Evolutionary conservation across 2,329 filamentous ascomycete genomes (phyloP), one percentile per base, ranked within the genome.

Genomic region (Trichoderma citrinoviride): DNA sequence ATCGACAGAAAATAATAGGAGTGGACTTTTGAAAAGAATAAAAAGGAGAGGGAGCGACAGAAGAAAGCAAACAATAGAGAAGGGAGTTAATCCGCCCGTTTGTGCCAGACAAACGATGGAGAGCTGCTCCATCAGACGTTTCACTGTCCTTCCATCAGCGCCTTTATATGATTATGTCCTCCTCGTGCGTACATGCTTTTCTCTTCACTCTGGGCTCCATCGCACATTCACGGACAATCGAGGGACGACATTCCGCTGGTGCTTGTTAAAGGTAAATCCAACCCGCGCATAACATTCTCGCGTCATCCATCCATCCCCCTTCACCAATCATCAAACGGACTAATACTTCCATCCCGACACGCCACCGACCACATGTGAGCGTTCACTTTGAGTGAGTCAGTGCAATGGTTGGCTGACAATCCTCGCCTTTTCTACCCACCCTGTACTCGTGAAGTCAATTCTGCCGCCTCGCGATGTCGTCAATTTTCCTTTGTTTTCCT

Each of bases 361-460:
- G 33, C 33, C 33, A 37, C 33, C 33, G 33, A 37, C 33, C 8
- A 10, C 29, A 37, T 10, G 33, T 37, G 33, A 37, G 12, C 33
- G 3, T 14, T 12, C 33, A 37, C 5, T 14, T 37, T 12, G 12
- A 37, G 33, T 37, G 12, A 14, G 33, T 37, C 33, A 37, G 8
- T 43, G 17, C 44, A 61, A 33, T 61, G 57, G 57, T 61, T 61
- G 57, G 57, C 47, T 52, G 47, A 37, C 47, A 25, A 61, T 61
- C 44, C 19, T 49, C 55, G 25, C 55, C 25, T 19, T n/a, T 5
- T 17, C 21, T 5, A 41, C 19, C 25, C 25, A 5, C 21, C 25
- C 33, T 61, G 40, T 21, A 37, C n/a, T n/a, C n/a, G n/a, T n/a
- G n/a, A 54, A 15, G 6, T 19, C 25, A 37, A 37, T 37, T 37